Evolutionary conservation across 441 rosid genomes (phyloP).

Genomic region (Populus tomentosa): DNA sequence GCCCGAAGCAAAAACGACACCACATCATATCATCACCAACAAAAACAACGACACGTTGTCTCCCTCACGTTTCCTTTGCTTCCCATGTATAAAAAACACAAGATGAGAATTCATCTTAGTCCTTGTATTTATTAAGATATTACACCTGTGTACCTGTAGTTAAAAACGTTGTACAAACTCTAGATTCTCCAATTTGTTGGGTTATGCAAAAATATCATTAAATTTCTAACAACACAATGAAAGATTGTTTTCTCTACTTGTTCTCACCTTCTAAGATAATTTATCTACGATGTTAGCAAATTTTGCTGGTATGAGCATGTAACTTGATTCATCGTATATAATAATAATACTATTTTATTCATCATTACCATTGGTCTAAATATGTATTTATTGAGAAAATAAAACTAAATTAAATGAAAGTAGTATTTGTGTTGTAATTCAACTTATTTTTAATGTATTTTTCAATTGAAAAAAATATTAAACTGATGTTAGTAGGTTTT

Average conservation of each 20-base stretch:
- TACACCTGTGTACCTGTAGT: neutral
- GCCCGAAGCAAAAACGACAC: conserved; percentile 1
- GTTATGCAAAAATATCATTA: neutral
- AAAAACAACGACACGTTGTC: neutral
- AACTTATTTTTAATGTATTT: too few relatives aligned
- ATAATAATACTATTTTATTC: too few relatives aligned
- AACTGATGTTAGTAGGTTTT: too few relatives aligned
- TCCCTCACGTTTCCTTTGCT: neutral
- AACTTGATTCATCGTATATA: too few relatives aligned
- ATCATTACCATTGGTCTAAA: too few relatives aligned
- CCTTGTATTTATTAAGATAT: neutral
- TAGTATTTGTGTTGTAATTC: too few relatives aligned
- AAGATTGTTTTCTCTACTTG: neutral
- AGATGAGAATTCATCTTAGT: neutral
- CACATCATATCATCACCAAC: neutral
- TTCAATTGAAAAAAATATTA: too few relatives aligned
- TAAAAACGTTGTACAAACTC: too few relatives aligned
- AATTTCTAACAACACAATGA: neutral
- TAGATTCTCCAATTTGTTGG: neutral
- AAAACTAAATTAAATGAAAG: too few relatives aligned
- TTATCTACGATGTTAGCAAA: neutral
- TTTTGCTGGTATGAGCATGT: too few relatives aligned
- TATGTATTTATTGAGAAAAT: too few relatives aligned
- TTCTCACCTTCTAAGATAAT: neutral
- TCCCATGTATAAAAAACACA: neutral